Evolutionary conservation across 23 red algal genomes (phyloP).

Genomic region (Cyanidium caldarium): DNA sequence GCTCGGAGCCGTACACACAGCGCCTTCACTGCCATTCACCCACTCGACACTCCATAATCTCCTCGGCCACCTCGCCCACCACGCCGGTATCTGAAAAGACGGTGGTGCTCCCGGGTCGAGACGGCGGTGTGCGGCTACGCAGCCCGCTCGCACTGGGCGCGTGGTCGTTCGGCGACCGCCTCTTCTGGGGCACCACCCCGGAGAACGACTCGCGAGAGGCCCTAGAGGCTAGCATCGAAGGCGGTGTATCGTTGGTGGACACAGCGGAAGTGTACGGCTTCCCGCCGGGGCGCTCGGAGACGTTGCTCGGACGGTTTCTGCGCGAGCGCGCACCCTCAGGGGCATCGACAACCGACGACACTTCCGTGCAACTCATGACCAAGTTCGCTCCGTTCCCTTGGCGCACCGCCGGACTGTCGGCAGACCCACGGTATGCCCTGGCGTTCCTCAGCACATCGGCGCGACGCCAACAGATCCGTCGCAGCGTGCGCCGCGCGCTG

Average conservation of each 20-base stretch:
- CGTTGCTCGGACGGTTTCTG: not conserved
- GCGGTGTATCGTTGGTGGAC: constrained; percentile 14
- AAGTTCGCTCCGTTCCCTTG: constrained; percentile 15
- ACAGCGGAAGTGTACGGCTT: constrained; percentile 24
- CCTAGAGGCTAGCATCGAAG: not conserved
- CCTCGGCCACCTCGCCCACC: too few species aligned
- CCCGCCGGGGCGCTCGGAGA: constrained; percentile 5
- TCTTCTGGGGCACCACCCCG: not conserved
- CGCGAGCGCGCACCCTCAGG: not conserved
- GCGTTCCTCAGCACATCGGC: not conserved
- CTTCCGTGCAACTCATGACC: not conserved
- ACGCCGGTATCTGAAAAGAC: not conserved
- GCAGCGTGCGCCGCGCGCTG: constrained; percentile 18
- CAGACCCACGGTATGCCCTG: not conserved
- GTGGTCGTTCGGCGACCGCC: not conserved
- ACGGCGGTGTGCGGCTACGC: not conserved
- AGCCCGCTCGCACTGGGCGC: not conserved
- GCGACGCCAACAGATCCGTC: not conserved
- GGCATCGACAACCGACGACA: not conserved
- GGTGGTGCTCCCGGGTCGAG: not conserved
- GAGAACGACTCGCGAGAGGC: not conserved
- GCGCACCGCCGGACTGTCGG: not conserved
- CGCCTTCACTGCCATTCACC: too few species aligned
- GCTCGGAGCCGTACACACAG: too few species aligned
- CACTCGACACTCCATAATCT: too few species aligned